Conservation (phyloP, 345 rosid genomes). For the Rubroshorea leprosula region DNA sequence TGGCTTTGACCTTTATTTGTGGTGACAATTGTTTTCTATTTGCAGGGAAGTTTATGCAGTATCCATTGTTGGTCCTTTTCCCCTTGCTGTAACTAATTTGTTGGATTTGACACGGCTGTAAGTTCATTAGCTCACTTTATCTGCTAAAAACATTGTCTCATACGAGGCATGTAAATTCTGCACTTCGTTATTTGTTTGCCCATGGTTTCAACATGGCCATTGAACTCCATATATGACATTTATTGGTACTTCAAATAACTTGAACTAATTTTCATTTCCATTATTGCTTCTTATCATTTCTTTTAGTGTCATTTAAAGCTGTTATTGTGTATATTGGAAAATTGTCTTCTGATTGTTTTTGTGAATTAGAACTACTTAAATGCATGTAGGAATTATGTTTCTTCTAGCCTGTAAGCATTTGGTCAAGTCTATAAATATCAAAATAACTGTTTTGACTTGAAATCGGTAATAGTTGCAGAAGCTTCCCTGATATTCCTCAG, state of each 20-base stretch:
- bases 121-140: constrained; percentile 22
- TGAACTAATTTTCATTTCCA: not conserved
- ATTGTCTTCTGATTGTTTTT: too few relatives aligned
- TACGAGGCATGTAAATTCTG: not conserved
- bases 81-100: constrained; percentile 91
- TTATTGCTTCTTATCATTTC: not conserved
- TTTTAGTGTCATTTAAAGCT: not conserved
- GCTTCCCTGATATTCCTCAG: not conserved
- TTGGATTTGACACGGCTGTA: constrained; percentile 86
- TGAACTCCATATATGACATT: not conserved
- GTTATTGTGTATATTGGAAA: too few relatives aligned
- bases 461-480: not conserved
- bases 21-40: constrained; percentile 8
- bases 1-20: not conserved
- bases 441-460: not conserved
- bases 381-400: too few relatives aligned
- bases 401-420: not conserved
- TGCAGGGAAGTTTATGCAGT: constrained; percentile 95
- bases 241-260: not conserved
- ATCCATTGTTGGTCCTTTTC: constrained; percentile 93
- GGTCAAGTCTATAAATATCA: not conserved
- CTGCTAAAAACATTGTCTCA: not conserved
- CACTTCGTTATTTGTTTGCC: not conserved
- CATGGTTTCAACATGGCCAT: not conserved
- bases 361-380: too few relatives aligned